A percentile compares a stretch with the other conserved stretches of the same genome.
Evolutionary conservation across 1,284 basidiomycete species (phyloP).

Genomic region (Omphalotus olearius): DNA sequence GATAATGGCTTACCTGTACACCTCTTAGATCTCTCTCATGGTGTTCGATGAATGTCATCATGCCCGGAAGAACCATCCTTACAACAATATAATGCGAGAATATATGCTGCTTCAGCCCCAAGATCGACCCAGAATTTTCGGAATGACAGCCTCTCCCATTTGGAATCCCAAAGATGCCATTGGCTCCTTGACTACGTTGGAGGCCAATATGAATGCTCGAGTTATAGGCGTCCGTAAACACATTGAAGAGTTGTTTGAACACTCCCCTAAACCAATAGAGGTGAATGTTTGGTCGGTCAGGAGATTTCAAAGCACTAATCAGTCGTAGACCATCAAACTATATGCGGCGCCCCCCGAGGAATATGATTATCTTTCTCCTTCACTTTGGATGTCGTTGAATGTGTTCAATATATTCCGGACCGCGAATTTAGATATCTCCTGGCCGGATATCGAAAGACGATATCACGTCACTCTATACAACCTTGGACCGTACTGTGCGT

Average conservation of each 20-base stretch:
- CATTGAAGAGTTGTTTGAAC: conserved; percentile 52
- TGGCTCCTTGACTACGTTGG: conserved; percentile 57
- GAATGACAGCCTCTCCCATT: conserved; percentile 84
- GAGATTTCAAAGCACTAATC: neutral
- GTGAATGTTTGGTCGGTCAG: conserved; percentile 29
- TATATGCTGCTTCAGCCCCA: conserved; percentile 51
- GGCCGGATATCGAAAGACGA: conserved; percentile 52
- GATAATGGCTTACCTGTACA: neutral
- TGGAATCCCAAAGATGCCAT: conserved; percentile 68
- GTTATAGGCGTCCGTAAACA: conserved; percentile 72
- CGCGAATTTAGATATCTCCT: conserved; percentile 42
- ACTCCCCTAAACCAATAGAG: conserved; percentile 65
- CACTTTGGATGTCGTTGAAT: conserved; percentile 50
- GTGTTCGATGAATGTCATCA: conserved; percentile 85
- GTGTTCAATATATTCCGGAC: conserved; percentile 35
- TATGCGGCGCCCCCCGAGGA: conserved; percentile 46
- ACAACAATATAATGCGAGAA: conserved; percentile 76
- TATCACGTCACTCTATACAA: conserved; percentile 52
- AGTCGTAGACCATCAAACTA: conserved; percentile 49
- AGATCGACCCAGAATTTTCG: conserved; percentile 75
- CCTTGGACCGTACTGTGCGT: conserved; percentile 41
- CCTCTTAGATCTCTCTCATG: conserved; percentile 61
- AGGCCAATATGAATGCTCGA: conserved; percentile 66
- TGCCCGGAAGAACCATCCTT: conserved; percentile 74
- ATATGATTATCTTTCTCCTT: conserved; percentile 53